phyloP scores from a whole-genome alignment of 306 rosid species.

The Begonia loranthoides region DNA sequence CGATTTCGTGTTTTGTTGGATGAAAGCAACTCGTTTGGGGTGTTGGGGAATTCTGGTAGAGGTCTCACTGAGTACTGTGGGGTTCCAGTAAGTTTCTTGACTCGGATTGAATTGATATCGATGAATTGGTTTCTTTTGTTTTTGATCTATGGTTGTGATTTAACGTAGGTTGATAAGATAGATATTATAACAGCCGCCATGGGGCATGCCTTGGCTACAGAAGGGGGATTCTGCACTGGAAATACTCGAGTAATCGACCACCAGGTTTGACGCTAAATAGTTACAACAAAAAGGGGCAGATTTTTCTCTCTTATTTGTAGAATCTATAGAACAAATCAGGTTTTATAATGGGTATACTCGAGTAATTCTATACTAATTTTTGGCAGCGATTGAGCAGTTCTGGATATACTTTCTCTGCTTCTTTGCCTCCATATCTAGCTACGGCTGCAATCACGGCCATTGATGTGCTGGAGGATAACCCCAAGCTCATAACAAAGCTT shows the following conservation, averaged over 20 bases:
- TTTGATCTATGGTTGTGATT: constrained; percentile 22
- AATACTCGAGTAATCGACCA: constrained; percentile 87
- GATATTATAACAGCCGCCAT: constrained; percentile 91
- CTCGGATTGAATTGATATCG: neutral
- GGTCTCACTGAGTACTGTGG: constrained; percentile 73
- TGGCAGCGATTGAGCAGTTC: constrained; percentile 93
- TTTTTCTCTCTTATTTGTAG: no score
- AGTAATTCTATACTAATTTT: no score
- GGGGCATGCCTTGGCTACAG: constrained; percentile 95
- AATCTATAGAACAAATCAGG: no score
- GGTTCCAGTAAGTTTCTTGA: constrained; percentile 55
- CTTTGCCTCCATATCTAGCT: constrained; percentile 96
- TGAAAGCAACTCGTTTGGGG: constrained; percentile 97
- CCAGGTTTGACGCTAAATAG: constrained; percentile 51
- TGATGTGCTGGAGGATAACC: constrained; percentile 75
- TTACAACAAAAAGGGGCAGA: no score
- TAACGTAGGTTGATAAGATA: constrained; percentile 66
- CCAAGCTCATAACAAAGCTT: constrained; percentile 53
- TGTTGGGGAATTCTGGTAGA: constrained; percentile 83
- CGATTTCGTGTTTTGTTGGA: constrained; percentile 80
- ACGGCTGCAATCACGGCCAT: constrained; percentile 87
- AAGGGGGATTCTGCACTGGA: constrained; percentile 99
- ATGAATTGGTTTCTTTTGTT: constrained; percentile 12
- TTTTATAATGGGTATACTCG: no score
- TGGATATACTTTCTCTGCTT: constrained; percentile 93